Percentiles rank a stretch among this genome's conserved stretches.
phyloP scores from a whole-genome alignment of 805 yeast species.

The Nakazawaea sp. region DNA sequence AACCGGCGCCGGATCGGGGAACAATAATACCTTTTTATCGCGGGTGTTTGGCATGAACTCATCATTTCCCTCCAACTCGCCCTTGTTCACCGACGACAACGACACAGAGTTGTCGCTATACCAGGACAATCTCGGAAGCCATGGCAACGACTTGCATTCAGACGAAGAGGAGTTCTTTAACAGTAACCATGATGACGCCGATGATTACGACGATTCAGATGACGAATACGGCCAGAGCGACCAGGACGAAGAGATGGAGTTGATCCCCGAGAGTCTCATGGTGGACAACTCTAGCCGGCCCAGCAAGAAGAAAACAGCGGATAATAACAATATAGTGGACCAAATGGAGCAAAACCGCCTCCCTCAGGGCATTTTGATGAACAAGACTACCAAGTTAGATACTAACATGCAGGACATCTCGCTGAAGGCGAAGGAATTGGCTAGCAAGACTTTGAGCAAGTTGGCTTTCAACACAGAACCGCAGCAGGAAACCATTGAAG shows the following conservation, averaged over 20 bases:
- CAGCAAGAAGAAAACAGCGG: background rate
- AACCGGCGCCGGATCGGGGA: no score
- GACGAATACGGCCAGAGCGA: constrained; percentile 1
- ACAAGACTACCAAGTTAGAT: background rate
- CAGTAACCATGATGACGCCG: background rate
- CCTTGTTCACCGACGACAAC: constrained; percentile 18
- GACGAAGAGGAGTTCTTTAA: constrained; percentile 7
- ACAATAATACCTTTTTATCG: constrained; percentile 51
- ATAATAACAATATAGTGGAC: background rate
- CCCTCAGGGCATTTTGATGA: background rate
- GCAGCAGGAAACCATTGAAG: constrained; percentile 1
- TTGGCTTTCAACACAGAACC: constrained; percentile 8
- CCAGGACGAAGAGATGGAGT: constrained; percentile 20
- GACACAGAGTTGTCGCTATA: constrained; percentile 17
- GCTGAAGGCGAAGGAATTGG: constrained; percentile 20
- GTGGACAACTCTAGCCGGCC: constrained; percentile 14
- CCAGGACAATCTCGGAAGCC: background rate
- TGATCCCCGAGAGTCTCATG: constrained; percentile 21
- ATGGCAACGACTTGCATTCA: background rate
- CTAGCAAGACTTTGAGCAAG: constrained; percentile 18
- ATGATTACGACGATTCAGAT: constrained; percentile 1
- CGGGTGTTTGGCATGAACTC: constrained; percentile 51
- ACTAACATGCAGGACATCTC: constrained; percentile 1
- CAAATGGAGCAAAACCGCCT: background rate
- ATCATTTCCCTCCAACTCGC: constrained; percentile 17